Evolutionary conservation across 768 basidiomycete genomes (phyloP).

Genomic region (Rhizopogon vulgaris): DNA sequence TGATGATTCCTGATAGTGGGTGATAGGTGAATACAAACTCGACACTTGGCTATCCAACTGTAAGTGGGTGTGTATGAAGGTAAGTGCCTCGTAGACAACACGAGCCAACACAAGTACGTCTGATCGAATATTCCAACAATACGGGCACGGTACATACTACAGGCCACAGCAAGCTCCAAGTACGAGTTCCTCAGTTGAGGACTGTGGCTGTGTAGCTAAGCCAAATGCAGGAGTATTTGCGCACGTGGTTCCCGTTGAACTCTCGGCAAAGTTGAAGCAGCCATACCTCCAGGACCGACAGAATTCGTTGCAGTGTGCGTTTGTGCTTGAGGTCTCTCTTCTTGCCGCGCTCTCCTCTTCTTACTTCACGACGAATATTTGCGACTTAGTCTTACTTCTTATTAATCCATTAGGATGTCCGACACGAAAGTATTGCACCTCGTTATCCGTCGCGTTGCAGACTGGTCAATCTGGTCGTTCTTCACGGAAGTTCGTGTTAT

Average conservation of each 20-base stretch:
- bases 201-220: too few species aligned
- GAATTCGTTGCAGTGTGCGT: neutral
- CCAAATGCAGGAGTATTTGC: neutral
- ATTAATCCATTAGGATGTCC: slow-evolving; percentile 16
- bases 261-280: too few species aligned
- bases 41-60: too few species aligned
- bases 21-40: too few species aligned
- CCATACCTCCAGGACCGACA: neutral
- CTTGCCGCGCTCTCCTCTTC: neutral
- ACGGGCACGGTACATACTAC: too few species aligned
- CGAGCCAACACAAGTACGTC: too few species aligned
- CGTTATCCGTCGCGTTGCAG: slow-evolving; percentile 63
- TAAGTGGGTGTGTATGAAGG: too few species aligned
- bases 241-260: neutral
- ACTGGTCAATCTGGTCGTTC: slow-evolving; percentile 76
- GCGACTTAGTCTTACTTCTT: neutral
- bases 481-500: slow-evolving; percentile 85
- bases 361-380: neutral
- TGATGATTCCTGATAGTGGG: too few species aligned
- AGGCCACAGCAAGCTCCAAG: too few species aligned
- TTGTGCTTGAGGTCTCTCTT: neutral
- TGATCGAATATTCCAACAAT: too few species aligned
- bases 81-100: too few species aligned
- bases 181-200: too few species aligned
- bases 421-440: slow-evolving; percentile 51